Base-by-base conservation (phyloP, 2,329 filamentous ascomycete species). In the Sordariomycetes sp. region DNA sequence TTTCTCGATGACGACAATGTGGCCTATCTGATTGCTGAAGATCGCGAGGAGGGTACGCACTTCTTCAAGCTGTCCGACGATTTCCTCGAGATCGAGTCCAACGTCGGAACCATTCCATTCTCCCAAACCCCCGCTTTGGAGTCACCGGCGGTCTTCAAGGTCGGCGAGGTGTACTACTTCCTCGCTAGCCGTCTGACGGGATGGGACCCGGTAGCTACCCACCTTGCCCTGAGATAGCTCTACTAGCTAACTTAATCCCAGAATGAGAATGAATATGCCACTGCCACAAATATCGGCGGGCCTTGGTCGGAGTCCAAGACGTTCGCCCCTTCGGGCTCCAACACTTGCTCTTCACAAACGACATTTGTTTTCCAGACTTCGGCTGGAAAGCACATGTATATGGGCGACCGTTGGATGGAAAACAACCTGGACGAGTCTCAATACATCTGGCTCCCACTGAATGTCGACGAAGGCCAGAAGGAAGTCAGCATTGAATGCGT, bases 361-460 rank as follows among this genome's bases (percentile, higher is more conserved):
- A 73, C 63, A 23, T 80, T 66, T 43, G 62, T 82, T 16, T 62
- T 81, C 1, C 58, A 63, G 0, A 40, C 61, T 4, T 51, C 58
- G 30, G 45, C 48, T 24, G 42, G 45, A 24, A 53, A 55, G 11
- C 61, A 63, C 32, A 66, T 79, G 41, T 83, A 82, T 53, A 70
- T 81, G 54, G 79, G 79, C 15, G 79, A 84, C 53, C 70, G 79
- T 16, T 83, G 79, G 79, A 53, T 72, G 0, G 67, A 63, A 5
- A 50, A 51, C n/a, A 75, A 82, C 41, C 62, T 84, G 1, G 69
- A 67, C 51, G 57, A 68, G 0, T 72, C 67, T 33, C 79, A 75
- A 0, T 82, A 82, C 44, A 57, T 82, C 26, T 82, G 77, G 78
- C 61, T 82, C 0, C 78, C 78, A 0, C 53, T 82, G 1, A 58